phyloP scores from a whole-genome alignment of 495 filamentous ascomycete species.

The Cryomyces minteri region DNA sequence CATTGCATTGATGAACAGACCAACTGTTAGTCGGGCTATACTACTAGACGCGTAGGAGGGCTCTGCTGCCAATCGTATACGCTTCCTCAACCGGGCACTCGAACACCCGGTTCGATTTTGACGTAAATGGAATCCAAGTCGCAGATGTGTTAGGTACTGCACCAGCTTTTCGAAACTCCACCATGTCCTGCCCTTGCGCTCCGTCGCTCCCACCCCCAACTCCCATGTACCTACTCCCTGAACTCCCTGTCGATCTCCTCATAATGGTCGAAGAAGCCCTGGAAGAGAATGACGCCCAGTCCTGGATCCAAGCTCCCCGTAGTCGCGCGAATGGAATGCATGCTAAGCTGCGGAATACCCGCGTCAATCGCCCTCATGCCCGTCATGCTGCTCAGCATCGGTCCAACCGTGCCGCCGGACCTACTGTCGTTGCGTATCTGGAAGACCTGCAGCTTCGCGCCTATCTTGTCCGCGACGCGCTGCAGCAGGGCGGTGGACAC shows the following conservation, averaged over 20 bases:
- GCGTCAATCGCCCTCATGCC: constrained; percentile 79
- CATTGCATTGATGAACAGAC: no score
- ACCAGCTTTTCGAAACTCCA: no score
- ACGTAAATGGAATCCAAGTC: no score
- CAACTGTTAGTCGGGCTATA: no score
- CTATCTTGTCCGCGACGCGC: constrained; percentile 51
- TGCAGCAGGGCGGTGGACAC: constrained; percentile 61
- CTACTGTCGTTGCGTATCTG: constrained; percentile 86
- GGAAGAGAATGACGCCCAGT: constrained; percentile 71
- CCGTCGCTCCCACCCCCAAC: no score
- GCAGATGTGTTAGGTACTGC: no score
- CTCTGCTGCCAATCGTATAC: no score
- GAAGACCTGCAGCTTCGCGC: constrained; percentile 63
- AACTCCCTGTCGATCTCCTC: constrained; percentile 81
- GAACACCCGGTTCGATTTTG: no score
- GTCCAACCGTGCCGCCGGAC: constrained; percentile 86
- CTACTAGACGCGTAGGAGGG: no score
- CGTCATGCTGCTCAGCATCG: constrained; percentile 65
- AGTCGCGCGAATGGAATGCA: constrained; percentile 89
- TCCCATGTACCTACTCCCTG: constrained; percentile 16
- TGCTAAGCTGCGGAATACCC: constrained; percentile 79
- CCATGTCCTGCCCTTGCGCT: no score
- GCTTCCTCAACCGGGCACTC: no score
- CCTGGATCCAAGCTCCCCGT: constrained; percentile 78
- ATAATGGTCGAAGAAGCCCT: constrained; percentile 76